Evolutionary conservation across 2,329 filamentous ascomycete species (phyloP).

Genomic region (Penicillium brevicompactum): DNA sequence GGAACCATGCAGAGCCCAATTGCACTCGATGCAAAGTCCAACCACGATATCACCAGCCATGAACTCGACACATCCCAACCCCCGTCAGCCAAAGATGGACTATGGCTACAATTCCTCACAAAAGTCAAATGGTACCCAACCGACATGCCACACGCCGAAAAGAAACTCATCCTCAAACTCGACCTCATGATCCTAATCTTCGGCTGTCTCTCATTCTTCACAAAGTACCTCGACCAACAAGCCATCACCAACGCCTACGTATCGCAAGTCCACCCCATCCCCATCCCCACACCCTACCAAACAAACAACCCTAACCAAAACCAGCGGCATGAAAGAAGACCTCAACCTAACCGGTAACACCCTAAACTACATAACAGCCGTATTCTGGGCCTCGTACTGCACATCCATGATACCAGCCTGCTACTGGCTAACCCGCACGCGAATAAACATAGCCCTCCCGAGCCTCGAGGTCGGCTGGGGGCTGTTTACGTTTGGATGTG

Average conservation of each 20-base stretch:
- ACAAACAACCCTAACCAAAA: neutral
- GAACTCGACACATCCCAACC: neutral
- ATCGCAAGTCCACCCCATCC: slow-evolving; percentile 7
- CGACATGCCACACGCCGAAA: slow-evolving; percentile 32
- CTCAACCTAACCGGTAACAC: slow-evolving; percentile 24
- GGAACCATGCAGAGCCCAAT: neutral
- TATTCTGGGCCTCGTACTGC: slow-evolving; percentile 44
- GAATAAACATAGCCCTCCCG: slow-evolving; percentile 24
- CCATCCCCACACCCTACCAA: neutral
- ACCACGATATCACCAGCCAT: neutral
- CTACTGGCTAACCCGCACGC: slow-evolving; percentile 38
- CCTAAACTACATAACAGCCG: slow-evolving; percentile 31
- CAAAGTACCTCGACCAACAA: slow-evolving; percentile 50
- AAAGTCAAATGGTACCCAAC: slow-evolving; percentile 17
- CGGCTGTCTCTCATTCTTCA: slow-evolving; percentile 49
- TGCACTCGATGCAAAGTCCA: neutral
- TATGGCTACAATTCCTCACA: slow-evolving; percentile 16
- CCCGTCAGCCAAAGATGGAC: neutral
- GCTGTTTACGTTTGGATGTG: slow-evolving; percentile 26
- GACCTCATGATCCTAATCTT: slow-evolving; percentile 50
- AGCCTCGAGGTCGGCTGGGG: slow-evolving; percentile 27
- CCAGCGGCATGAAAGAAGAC: slow-evolving; percentile 29
- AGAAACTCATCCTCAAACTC: slow-evolving; percentile 51
- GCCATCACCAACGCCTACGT: slow-evolving; percentile 51
- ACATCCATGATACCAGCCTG: slow-evolving; percentile 45